Conservation (phyloP, 2,329 filamentous ascomycete genomes). For the Fusarium napiforme region DNA sequence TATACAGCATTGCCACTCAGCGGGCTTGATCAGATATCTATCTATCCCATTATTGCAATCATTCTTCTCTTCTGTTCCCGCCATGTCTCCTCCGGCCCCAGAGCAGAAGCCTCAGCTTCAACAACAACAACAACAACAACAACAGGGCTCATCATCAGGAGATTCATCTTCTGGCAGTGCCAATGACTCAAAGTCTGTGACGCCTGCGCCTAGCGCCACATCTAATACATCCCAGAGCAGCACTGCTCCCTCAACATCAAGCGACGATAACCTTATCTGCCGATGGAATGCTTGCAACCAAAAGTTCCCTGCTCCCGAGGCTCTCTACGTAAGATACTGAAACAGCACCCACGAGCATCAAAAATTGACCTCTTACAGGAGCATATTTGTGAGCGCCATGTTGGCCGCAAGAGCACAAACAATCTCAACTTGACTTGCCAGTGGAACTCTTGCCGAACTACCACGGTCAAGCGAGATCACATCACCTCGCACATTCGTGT, state of each 20-base stretch:
- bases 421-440: constrained; percentile 97
- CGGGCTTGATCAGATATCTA: constrained; percentile 37
- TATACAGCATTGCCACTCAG: constrained; percentile 4
- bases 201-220: constrained; percentile 62
- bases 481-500: constrained; percentile 99
- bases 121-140: constrained; percentile 36
- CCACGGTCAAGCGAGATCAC: constrained; percentile 97
- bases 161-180: constrained; percentile 52
- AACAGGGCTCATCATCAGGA: constrained; percentile 31
- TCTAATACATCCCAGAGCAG: constrained; percentile 59
- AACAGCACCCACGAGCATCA: background rate
- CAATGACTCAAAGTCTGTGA: constrained; percentile 63
- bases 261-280: constrained; percentile 68
- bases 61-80: constrained; percentile 33
- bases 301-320: constrained; percentile 67
- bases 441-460: constrained; percentile 96
- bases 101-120: constrained; percentile 42
- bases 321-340: constrained; percentile 65
- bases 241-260: constrained; percentile 51
- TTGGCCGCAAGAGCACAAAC: constrained; percentile 98
- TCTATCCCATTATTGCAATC: background rate
- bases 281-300: constrained; percentile 70
- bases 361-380: constrained; percentile 67
- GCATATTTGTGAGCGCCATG: constrained; percentile 97
- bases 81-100: constrained; percentile 49